Percentiles rank a stretch among this genome's conserved stretches.
Evolutionary conservation across 2,329 filamentous ascomycete species (phyloP).

Genomic region (Phyllachora maydis): DNA sequence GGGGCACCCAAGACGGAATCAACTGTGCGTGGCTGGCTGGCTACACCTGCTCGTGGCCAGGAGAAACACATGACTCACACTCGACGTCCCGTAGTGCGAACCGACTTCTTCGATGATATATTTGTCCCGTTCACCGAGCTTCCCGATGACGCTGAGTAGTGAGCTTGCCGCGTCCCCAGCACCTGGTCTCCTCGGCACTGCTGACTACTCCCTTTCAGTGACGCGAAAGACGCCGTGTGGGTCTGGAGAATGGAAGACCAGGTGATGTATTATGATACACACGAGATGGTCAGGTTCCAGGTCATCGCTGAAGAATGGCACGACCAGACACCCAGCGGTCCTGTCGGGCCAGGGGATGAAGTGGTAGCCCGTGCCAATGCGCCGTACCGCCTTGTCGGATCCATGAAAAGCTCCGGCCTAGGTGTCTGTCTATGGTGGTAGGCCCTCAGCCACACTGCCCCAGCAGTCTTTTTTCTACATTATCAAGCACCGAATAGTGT

Average conservation of each 20-base stretch:
- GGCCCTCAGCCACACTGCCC: too few species aligned
- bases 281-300: slow-evolving; percentile 73
- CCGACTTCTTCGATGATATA: slow-evolving; percentile 91
- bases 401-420: slow-evolving; percentile 40
- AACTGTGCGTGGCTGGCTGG: slow-evolving; percentile 32
- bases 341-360: slow-evolving; percentile 39
- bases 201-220: slow-evolving; percentile 22
- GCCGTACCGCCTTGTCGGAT: slow-evolving; percentile 49
- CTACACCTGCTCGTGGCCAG: too few species aligned
- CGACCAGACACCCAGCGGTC: slow-evolving; percentile 59
- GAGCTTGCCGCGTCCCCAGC: slow-evolving; percentile 15
- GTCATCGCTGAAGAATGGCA: slow-evolving; percentile 81
- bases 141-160: slow-evolving; percentile 61
- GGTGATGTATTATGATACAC: slow-evolving; percentile 69
- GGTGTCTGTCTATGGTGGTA: slow-evolving; percentile 48
- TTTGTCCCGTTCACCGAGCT: slow-evolving; percentile 57
- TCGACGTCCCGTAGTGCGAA: slow-evolving; percentile 41
- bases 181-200: slow-evolving; percentile 3
- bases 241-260: slow-evolving; percentile 61
- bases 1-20: slow-evolving; percentile 51
- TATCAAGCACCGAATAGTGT: slow-evolving; percentile 78
- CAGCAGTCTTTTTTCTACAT: slow-evolving; percentile 69
- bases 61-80: too few species aligned
- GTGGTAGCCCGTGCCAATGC: slow-evolving; percentile 35
- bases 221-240: slow-evolving; percentile 60